These are phyloP conservation scores for Perkinsela sp. DNA, from an alignment of 208 protist species.

Conservation along the genomic window DNA sequence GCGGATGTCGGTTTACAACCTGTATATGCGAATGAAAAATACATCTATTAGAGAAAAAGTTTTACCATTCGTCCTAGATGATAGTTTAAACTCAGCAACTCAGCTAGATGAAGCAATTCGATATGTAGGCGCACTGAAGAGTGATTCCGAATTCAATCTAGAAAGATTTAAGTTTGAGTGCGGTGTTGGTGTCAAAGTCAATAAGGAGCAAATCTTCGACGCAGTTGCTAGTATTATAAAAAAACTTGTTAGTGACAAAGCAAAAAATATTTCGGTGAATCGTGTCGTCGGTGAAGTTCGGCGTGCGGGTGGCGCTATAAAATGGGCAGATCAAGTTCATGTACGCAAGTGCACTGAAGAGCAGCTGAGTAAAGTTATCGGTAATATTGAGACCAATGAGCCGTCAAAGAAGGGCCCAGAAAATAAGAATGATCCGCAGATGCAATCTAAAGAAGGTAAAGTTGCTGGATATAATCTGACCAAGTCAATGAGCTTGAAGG, in stretches of 20 bases:
- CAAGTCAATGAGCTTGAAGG: slow-evolving; percentile 1
- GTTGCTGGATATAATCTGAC: no score
- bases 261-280: not conserved
- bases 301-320: not conserved
- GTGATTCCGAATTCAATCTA: not conserved
- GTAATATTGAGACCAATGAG: not conserved
- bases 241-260: not conserved
- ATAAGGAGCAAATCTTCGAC: not conserved
- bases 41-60: not conserved
- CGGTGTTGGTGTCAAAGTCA: slow-evolving; percentile 2
- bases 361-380: slow-evolving; percentile 2
- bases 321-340: slow-evolving; percentile 2
- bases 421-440: slow-evolving; percentile 1
- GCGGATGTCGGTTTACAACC: not conserved
- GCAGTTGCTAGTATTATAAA: not conserved
- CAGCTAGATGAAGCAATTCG: not conserved
- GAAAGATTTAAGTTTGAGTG: not conserved
- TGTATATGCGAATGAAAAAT: not conserved
- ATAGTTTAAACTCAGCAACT: not conserved
- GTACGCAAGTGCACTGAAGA: not conserved
- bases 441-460: not conserved
- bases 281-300: slow-evolving; percentile 3
- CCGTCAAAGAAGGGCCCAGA: not conserved
- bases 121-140: slow-evolving; percentile 1
- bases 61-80: not conserved